Conservation (phyloP, 169 alveolate genomes). For the Cryptosporidium tyzzeri region DNA sequence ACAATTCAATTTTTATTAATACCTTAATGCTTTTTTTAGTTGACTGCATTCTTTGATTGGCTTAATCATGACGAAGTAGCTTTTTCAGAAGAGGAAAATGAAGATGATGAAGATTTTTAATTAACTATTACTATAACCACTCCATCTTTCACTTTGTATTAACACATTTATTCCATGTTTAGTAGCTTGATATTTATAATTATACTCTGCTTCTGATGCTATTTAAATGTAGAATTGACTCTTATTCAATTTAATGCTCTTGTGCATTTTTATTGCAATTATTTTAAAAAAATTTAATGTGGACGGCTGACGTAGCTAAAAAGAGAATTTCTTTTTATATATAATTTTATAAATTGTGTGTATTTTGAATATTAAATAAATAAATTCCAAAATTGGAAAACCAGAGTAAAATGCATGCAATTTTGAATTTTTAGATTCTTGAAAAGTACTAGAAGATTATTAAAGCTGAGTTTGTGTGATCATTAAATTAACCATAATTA, state of each 20-base stretch:
- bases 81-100: constrained; percentile 25
- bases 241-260: neutral
- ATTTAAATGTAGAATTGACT: neutral
- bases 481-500: too few relatives aligned
- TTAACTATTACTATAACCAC: neutral
- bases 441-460: neutral
- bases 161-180: neutral
- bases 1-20: neutral
- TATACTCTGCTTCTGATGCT: neutral
- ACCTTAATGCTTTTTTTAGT: neutral
- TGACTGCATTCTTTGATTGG: constrained; percentile 74
- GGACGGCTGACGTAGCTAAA: constrained; percentile 64
- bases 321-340: neutral
- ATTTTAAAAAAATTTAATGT: neutral
- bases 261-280: neutral
- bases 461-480: neutral
- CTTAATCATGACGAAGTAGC: constrained; percentile 33
- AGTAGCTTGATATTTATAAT: constrained; percentile 4
- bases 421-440: neutral
- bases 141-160: neutral
- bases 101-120: constrained; percentile 49
- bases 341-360: neutral
- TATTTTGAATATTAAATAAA: neutral
- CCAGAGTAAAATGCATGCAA: neutral
- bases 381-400: neutral